Conservation (phyloP, 2,329 filamentous ascomycete species). For the Botryotinia narcissicola region DNA sequence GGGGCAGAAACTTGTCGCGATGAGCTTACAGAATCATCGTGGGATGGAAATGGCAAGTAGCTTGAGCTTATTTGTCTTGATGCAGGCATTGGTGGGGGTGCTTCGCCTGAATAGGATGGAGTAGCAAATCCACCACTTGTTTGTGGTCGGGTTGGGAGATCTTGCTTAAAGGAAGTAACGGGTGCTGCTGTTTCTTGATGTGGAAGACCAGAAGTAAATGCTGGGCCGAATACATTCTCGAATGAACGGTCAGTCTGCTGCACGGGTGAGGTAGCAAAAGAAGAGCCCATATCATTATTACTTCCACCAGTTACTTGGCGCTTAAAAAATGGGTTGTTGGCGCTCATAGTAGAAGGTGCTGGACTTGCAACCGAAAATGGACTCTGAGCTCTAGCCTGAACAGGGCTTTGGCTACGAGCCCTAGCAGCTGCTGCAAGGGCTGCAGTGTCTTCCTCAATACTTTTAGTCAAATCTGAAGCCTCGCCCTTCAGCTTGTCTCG, state of each 20-base stretch:
- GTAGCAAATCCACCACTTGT: slow-evolving; percentile 31
- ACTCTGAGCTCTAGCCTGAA: slow-evolving; percentile 34
- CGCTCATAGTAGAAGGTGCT: slow-evolving; percentile 64
- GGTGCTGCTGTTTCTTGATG: slow-evolving; percentile 45
- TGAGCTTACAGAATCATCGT: slow-evolving; percentile 68
- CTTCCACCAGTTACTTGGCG: slow-evolving; percentile 51
- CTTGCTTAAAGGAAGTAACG: slow-evolving; percentile 59
- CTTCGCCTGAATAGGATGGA: slow-evolving; percentile 58
- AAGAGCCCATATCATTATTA: slow-evolving; percentile 49
- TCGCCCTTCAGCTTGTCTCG: slow-evolving; percentile 84
- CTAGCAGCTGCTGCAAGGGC: slow-evolving; percentile 49
- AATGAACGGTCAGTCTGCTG: slow-evolving; percentile 65
- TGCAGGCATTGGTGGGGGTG: slow-evolving; percentile 63
- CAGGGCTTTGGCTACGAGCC: slow-evolving; percentile 22
- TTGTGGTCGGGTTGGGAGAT: slow-evolving; percentile 29
- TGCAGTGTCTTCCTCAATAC: slow-evolving; percentile 56
- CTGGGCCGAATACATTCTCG: slow-evolving; percentile 80
- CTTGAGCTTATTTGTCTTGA: slow-evolving; percentile 76
- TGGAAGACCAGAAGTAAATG: slow-evolving; percentile 50
- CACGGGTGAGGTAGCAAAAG: slow-evolving; percentile 41
- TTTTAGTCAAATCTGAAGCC: slow-evolving; percentile 65
- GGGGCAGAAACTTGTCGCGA: slow-evolving; percentile 77
- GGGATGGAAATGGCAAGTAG: slow-evolving; percentile 67
- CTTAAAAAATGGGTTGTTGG: slow-evolving; percentile 94
- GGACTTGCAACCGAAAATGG: slow-evolving; percentile 64